These are phyloP conservation scores for Talaromyces adpressus DNA, from an alignment of 495 filamentous ascomycete genomes.

Conservation along the genomic window DNA sequence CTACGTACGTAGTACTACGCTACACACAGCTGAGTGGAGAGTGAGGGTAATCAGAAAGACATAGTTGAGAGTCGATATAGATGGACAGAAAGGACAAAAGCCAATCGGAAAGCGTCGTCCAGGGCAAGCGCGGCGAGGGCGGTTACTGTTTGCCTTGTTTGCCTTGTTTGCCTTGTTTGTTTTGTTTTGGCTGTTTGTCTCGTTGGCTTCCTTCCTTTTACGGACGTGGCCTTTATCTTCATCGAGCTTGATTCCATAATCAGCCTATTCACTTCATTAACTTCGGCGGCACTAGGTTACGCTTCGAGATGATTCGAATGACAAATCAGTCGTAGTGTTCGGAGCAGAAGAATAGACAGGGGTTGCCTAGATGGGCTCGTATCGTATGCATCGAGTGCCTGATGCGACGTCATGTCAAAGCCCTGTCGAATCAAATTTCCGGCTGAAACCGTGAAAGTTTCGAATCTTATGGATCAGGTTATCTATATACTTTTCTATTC, in stretches of 20 bases:
- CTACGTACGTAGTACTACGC: neutral
- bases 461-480: neutral
- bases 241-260: neutral
- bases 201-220: neutral
- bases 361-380: neutral
- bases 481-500: neutral
- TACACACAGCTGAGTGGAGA: neutral
- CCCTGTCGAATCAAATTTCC: neutral
- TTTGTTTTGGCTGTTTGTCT: constrained; percentile 3
- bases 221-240: neutral
- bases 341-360: neutral
- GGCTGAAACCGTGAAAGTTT: neutral
- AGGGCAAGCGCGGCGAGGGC: neutral
- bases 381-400: neutral
- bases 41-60: neutral
- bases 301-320: neutral
- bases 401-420: neutral
- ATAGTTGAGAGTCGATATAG: neutral
- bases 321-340: neutral
- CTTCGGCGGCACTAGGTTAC: neutral
- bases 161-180: constrained; percentile 3
- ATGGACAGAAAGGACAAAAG: neutral
- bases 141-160: constrained; percentile 1
- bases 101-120: neutral
- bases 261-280: neutral